Evolutionary conservation across 2,329 filamentous ascomycete genomes (phyloP), one percentile per base, ranked within the genome.

Genomic region (Tolypocladium cylindrosporum): DNA sequence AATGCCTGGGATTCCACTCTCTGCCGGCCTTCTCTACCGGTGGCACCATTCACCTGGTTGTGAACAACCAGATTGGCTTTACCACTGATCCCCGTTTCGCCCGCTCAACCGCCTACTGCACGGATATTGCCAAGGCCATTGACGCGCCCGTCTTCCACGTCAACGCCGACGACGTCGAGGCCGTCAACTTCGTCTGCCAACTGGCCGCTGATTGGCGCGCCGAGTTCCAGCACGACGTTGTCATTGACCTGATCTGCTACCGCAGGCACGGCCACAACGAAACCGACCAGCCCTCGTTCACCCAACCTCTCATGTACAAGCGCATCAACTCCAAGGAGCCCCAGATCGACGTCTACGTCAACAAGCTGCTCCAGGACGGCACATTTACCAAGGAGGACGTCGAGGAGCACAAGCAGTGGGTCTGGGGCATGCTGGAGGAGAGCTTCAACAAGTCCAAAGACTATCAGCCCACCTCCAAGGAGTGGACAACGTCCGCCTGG

Each of bases 1-100:
- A 99, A 77, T 97, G 92, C 69, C 89, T 99, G 75, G 94, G 94
- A 62, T 97, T 99, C 86, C 89, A 96, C 78, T 89, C 91, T 56
- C 86, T 99, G 42, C 94, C 94, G 37, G 90, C 89, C 65, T 99
- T 97, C 79, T 96, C 95, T 54, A 97, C 94, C 57, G 94, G 94
- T 68, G 94, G 94, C 71, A 99, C 94, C 59, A 90, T 99, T 67
- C 94, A 99, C 77, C 82, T 99, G 64, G 87, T 99, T 60, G 93
- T 97, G 66, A 99, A 99, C 85, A 99, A 99, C 83, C 94, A 99
- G 82, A 99, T 99, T 73, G 94, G 94, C 75, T 99, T 99, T 82
- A 99, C 94, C 57, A 99, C 94, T 27, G 94, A 99, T 71, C 94
- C 94, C 65, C 91, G 94, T 70, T 99, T 96, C 75, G 88, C 94